Percentiles rank a stretch among this genome's conserved stretches.
phyloP scores from a whole-genome alignment of 108 stramenopile species.

The Nannochloropsis oceanica region DNA sequence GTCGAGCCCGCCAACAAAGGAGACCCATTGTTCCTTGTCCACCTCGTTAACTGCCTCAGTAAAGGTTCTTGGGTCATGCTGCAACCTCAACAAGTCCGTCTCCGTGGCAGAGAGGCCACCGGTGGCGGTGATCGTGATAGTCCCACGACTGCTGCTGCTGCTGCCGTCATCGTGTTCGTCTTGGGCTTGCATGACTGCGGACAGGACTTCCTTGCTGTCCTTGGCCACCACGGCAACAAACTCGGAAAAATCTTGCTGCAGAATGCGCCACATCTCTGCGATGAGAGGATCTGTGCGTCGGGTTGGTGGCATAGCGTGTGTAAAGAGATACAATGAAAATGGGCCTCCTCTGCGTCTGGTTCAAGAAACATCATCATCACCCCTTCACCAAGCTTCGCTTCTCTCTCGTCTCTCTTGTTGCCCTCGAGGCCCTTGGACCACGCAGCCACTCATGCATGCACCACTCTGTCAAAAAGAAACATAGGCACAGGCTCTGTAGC shows the following conservation, averaged over 20 bases:
- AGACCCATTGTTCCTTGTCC: background rate
- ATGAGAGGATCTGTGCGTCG: background rate
- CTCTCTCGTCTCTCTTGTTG: background rate
- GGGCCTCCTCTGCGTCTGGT: too few relatives aligned
- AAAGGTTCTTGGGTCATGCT: background rate
- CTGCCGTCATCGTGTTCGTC: background rate
- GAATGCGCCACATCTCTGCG: background rate
- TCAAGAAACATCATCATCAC: background rate
- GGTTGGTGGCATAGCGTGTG: too few relatives aligned
- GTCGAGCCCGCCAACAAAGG: background rate
- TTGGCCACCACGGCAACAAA: background rate
- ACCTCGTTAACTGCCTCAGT: background rate
- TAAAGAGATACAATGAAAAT: too few relatives aligned
- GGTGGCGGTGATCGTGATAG: background rate
- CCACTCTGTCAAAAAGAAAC: too few relatives aligned
- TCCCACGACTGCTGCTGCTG: background rate
- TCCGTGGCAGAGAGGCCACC: background rate
- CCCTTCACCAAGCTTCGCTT: background rate
- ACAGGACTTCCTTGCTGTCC: background rate
- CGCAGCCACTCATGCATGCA: too few relatives aligned
- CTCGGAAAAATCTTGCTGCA: background rate
- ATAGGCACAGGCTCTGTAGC: too few relatives aligned
- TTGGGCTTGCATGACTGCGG: background rate
- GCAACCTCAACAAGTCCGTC: background rate
- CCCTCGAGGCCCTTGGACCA: too few relatives aligned